phyloP scores from a whole-genome alignment of 192 early-diverging fungal genomes.

The Backusella parvicylindrica region DNA sequence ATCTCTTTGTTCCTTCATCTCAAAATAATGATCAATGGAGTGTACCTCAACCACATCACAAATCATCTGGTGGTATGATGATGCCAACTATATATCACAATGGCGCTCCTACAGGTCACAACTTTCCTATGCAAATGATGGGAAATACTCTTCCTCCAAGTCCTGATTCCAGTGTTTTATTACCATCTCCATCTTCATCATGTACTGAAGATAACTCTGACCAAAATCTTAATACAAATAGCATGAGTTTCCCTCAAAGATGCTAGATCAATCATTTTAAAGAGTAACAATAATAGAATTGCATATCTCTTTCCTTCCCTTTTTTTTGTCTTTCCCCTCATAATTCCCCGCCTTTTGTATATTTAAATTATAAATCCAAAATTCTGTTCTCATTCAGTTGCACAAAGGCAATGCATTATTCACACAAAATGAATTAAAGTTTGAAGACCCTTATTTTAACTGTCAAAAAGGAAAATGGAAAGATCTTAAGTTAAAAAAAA shows the following conservation, averaged over 20 bases:
- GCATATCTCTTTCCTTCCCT: not conserved
- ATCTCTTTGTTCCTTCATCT: not conserved
- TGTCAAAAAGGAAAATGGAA: not conserved
- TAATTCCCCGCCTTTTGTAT: not conserved
- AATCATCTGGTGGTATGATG: not conserved
- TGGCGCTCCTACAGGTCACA: not conserved
- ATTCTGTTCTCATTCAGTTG: not conserved
- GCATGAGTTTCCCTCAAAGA: not conserved
- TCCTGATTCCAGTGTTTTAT: not conserved
- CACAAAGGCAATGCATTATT: not conserved
- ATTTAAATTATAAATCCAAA: not conserved
- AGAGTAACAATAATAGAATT: not conserved
- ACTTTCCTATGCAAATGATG: not conserved
- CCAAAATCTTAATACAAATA: not conserved
- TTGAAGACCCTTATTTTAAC: not conserved
- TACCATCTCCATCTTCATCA: not conserved
- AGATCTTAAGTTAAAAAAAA: not conserved
- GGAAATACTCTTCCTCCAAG: slow-evolving; percentile 4
- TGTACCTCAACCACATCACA: not conserved
- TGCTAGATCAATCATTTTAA: not conserved
- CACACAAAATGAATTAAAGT: not conserved
- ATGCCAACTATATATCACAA: not conserved
- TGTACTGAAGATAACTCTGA: not conserved
- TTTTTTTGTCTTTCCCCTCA: not conserved
- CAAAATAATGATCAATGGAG: not conserved